These are phyloP conservation scores for Groenewaldozyma sp. DNA, from an alignment of 1,139 yeast genomes.

Conservation along the genomic window DNA sequence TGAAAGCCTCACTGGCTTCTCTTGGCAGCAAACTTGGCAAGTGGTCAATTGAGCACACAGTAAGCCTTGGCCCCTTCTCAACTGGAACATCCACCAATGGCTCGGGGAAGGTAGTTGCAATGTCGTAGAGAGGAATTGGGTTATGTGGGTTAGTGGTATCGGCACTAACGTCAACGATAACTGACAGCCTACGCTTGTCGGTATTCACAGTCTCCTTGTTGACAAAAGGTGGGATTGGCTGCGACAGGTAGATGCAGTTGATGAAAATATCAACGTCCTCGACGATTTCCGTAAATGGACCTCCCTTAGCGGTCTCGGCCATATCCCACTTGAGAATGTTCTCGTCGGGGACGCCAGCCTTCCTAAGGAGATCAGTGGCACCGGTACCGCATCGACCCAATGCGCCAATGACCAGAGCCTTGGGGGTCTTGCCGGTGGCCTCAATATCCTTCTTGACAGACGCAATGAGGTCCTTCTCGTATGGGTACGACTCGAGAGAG, in stretches of 20 bases:
- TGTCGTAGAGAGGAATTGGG: slow-evolving; percentile 86
- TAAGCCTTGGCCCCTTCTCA: slow-evolving; percentile 59
- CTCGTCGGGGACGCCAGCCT: slow-evolving; percentile 80
- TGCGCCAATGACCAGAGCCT: slow-evolving; percentile 87
- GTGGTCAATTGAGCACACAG: slow-evolving; percentile 95
- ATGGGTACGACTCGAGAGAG: slow-evolving; percentile 73
- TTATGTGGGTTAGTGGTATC: slow-evolving; percentile 98
- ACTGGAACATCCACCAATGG: slow-evolving; percentile 84
- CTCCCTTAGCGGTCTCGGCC: slow-evolving; percentile 93
- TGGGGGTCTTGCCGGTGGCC: slow-evolving; percentile 62
- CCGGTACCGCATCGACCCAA: slow-evolving; percentile 99
- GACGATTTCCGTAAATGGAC: slow-evolving; percentile 90
- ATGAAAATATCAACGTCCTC: slow-evolving; percentile 70
- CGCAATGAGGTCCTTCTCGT: slow-evolving; percentile 61
- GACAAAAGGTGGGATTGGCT: slow-evolving; percentile 89
- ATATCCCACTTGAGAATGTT: slow-evolving; percentile 92
- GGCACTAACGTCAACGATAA: slow-evolving; percentile 95
- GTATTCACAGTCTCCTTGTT: slow-evolving; percentile 57
- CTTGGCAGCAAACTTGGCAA: slow-evolving; percentile 92
- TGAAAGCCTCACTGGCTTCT: slow-evolving; percentile 89
- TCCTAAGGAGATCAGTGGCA: slow-evolving; percentile 73
- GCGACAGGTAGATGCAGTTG: slow-evolving; percentile 89
- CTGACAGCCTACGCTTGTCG: slow-evolving; percentile 63
- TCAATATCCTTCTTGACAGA: slow-evolving; percentile 58
- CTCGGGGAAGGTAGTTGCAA: slow-evolving; percentile 81